Evolutionary conservation across 169 alveolate species (phyloP), one percentile per base, ranked within the genome.

Genomic region (Eimeria zaria): DNA sequence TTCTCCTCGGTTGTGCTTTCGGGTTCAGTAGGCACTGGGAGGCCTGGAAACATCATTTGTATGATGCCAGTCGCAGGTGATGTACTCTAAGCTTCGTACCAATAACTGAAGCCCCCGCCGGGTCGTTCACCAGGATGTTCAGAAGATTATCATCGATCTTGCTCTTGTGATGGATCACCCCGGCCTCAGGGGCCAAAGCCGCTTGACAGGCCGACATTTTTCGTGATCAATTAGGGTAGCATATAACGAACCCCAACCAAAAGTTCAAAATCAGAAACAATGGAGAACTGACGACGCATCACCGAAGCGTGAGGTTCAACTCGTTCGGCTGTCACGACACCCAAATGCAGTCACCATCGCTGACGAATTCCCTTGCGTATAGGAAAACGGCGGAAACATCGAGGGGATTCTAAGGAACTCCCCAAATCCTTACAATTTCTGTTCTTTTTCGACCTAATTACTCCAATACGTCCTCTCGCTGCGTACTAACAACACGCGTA

Each of bases 161-260:
- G 76, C 33, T 58, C 60, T 53, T 84, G 76, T 76, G 91, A 55
- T 9, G 69, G 91, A 84, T 33, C 62, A 53, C 91, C 74, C 91
- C 91, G 58, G 91, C 91, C 91, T 84, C 91, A 58, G 91, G 91
- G 78, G 91, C 91, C 91, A 84, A 53, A 51, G 76, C 91, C 51
- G 78, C 91, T 33, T 84, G 78, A 84, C 78, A 84, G 58, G 76
- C 76, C 91, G 89, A 80, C 89, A 80, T 80, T 24, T 80, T 80
- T 18, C 27, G 24, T 80, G 67, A 36, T 53, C 89, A 48, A 58
- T 1, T 58, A 18, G 48, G 76, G 91, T 55, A 84, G 74, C 58
- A 58, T 84, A 48, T 33, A 84, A 55, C 73, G 91, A 27, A 55
- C 91, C 91, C 76, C 55, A 84, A 36, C 76, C 91, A 58, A 84